Conservation (phyloP, 768 basidiomycete species). For the Epithele typhae region DNA sequence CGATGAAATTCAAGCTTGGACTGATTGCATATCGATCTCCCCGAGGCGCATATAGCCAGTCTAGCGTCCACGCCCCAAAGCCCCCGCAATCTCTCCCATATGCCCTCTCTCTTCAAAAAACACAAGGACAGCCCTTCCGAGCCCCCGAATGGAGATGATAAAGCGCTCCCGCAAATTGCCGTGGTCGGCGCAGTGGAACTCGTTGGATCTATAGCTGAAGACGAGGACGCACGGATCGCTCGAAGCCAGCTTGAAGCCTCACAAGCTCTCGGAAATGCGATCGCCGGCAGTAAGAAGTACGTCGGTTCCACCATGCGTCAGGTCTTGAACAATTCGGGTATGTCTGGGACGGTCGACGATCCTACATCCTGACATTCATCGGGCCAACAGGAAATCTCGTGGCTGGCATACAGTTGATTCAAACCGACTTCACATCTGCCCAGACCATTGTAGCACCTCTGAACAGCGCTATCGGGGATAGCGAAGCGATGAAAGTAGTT, state of each 20-base stretch:
- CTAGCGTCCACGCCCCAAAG: too few species aligned
- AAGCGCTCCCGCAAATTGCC: neutral
- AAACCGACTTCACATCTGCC: neutral
- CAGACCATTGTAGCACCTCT: neutral
- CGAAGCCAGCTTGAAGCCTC: conserved; percentile 1
- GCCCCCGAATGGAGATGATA: neutral
- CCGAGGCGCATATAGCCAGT: too few species aligned
- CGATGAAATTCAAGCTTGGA: too few species aligned
- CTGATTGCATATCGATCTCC: too few species aligned
- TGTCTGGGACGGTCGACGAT: too few species aligned
- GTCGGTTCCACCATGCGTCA: neutral
- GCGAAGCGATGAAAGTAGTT: conserved; percentile 12
- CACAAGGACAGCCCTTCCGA: conserved; percentile 3
- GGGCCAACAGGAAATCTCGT: too few species aligned
- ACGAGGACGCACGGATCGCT: neutral
- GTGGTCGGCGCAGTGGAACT: too few species aligned
- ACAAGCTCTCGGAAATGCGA: neutral
- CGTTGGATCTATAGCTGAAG: neutral
- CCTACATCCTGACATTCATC: neutral
- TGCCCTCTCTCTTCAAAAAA: conserved; percentile 3
- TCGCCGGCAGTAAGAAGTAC: conserved; percentile 1
- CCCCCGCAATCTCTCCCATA: neutral
- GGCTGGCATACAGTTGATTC: neutral
- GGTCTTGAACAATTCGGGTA: conserved; percentile 7
- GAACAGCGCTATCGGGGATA: conserved; percentile 8